A percentile compares a stretch with the other conserved stretches of the same genome.
phyloP scores from a whole-genome alignment of 179 eudicot species.

The Gypsophila paniculata region DNA sequence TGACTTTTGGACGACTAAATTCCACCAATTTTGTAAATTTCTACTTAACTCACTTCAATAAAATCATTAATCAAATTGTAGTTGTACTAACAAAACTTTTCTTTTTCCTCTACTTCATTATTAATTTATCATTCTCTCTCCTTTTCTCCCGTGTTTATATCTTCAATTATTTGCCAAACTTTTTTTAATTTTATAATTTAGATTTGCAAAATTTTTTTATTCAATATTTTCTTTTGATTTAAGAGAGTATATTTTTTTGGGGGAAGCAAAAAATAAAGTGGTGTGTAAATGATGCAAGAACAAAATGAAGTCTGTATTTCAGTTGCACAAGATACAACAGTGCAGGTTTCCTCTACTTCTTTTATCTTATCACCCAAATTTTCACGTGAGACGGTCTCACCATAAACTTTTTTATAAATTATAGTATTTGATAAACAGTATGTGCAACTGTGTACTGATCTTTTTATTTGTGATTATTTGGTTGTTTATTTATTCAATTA shows the following conservation, averaged over 20 bases:
- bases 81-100: too few relatives aligned
- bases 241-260: neutral
- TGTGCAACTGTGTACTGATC: too few relatives aligned
- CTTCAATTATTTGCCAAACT: neutral
- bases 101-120: neutral
- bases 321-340: constrained; percentile 16
- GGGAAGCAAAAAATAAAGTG: neutral
- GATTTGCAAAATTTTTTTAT: neutral
- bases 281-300: constrained; percentile 21
- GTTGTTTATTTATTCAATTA: neutral
- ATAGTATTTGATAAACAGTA: too few relatives aligned
- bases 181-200: neutral
- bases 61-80: too few relatives aligned
- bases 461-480: neutral
- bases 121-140: neutral
- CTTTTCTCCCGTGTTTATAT: neutral
- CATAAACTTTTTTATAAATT: too few relatives aligned
- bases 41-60: too few relatives aligned
- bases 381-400: too few relatives aligned
- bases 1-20: too few relatives aligned
- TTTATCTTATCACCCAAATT: too few relatives aligned
- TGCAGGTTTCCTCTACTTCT: constrained; percentile 23
- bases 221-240: neutral
- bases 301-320: constrained; percentile 19
- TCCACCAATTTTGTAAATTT: too few relatives aligned